Percentiles rank a stretch among this genome's conserved stretches.
Conservation (phyloP, 2,329 filamentous ascomycete species). For the Fusarium sp. region DNA sequence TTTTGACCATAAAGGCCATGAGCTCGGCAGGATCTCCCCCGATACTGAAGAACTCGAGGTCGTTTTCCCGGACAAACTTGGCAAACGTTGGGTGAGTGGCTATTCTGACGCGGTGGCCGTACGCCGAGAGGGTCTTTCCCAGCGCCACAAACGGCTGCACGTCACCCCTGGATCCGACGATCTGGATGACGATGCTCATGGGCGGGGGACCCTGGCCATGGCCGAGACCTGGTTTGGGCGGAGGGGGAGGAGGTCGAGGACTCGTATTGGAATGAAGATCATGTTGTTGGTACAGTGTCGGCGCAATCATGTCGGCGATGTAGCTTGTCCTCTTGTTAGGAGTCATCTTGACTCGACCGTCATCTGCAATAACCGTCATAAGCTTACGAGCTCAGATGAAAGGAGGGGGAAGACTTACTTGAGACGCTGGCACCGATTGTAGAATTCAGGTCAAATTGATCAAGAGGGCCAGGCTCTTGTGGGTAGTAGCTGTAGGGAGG, state of each 20-base stretch:
- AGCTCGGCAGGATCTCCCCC: conserved; percentile 79
- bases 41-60: conserved; percentile 80
- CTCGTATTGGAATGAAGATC: not conserved
- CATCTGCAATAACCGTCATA: not conserved
- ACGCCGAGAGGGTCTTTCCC: conserved; percentile 72
- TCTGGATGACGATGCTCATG: conserved; percentile 79
- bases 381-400: not conserved
- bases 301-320: not conserved
- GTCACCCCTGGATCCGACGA: conserved; percentile 79
- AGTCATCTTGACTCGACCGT: not conserved
- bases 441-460: not conserved
- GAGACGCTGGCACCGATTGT: not conserved
- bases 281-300: not conserved
- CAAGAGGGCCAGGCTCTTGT: not conserved
- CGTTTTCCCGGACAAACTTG: conserved; percentile 75
- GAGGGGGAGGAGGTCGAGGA: conserved; percentile 51
- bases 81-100: conserved; percentile 79
- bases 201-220: conserved; percentile 68
- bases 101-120: conserved; percentile 78
- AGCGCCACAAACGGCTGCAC: conserved; percentile 81
- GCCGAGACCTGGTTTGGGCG: conserved; percentile 67
- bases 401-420: not conserved
- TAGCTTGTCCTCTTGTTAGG: not conserved
- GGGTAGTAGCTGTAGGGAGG: not conserved
- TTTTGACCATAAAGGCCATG: conserved; percentile 93